These are phyloP conservation scores for Santalum album DNA, from an alignment of 164 flowering plant genomes.

Conservation along the genomic window DNA sequence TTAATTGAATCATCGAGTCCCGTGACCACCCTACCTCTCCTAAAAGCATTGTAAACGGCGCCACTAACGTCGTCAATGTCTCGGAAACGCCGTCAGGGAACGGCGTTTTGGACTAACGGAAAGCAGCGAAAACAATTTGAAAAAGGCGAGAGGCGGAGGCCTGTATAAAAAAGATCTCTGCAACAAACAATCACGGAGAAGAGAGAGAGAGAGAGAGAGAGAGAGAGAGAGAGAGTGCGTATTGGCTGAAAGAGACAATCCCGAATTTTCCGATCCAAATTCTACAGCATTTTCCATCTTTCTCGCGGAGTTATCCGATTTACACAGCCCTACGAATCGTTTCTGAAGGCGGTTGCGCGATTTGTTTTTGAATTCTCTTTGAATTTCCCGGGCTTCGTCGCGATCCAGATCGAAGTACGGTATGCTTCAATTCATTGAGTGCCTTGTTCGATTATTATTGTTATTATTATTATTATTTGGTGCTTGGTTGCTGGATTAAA, in stretches of 20 bases:
- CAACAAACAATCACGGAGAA: constrained; percentile 1
- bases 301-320: too few species aligned
- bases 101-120: constrained; percentile 22
- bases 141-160: constrained; percentile 2
- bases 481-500: too few species aligned
- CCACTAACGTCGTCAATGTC: constrained; percentile 24
- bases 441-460: too few species aligned
- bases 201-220: constrained; percentile 14
- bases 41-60: background rate
- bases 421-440: too few species aligned
- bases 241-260: too few species aligned
- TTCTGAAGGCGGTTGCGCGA: too few species aligned
- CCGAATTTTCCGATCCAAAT: constrained; percentile 12
- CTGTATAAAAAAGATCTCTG: constrained; percentile 19
- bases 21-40: background rate
- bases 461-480: too few species aligned
- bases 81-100: constrained; percentile 39
- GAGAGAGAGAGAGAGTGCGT: constrained; percentile 2
- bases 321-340: too few species aligned
- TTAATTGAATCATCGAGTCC: background rate
- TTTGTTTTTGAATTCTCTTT: too few species aligned
- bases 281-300: constrained; percentile 7
- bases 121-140: constrained; percentile 6
- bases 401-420: too few species aligned
- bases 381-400: too few species aligned